Base-by-base conservation (phyloP, 768 basidiomycete species). In the Obba rivulosa region DNA sequence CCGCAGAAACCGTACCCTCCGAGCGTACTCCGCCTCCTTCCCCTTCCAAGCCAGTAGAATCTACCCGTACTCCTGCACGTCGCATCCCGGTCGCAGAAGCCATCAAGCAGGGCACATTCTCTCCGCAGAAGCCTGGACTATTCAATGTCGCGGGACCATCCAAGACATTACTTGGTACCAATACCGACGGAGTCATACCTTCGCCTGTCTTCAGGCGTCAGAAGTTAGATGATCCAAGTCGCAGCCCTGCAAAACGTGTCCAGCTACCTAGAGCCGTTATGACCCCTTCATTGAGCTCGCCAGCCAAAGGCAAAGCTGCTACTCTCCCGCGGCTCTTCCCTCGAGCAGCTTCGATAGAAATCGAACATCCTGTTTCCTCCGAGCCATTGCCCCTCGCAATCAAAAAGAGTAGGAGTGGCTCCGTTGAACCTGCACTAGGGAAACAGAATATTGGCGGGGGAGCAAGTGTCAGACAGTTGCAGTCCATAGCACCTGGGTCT, bases 61-160 rank as follows among this genome's bases (percentile, higher is more conserved):
- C 67, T 9, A 55, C 60, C 43, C 75, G 75, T 37, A 81, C 83
- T 3, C 85, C 85, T 35, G 84, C 85, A 2, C 76, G 79, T 41
- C 74, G 85, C 49, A 76, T 87, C 42, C 76, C 78, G 14, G 71
- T 85, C 5, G 65, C 72, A 34, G 65, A 79, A 52, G 79, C 76
- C 2, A 64, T 80, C 49, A 65, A 67, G 8, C 69, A 74, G 38
- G 78, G 78, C 3, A 72, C 73, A 47, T 58, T 77, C 18, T 80
- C 80, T 0, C 68, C 75, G 2, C 67, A 72, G 51, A 80, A 77
- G 53, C 67, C 67, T 3, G 70, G 69, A 21, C 55, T 73, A 13
- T 63, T 67, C 31, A 39, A 25, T 41, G 34, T 46, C 18, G 16
- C 50, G 11, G 37, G 40, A 16, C 34, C 42, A 17, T 25, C 38